These are phyloP conservation scores for Dovyalis caffra DNA, from an alignment of 345 rosid species.

Conservation along the genomic window DNA sequence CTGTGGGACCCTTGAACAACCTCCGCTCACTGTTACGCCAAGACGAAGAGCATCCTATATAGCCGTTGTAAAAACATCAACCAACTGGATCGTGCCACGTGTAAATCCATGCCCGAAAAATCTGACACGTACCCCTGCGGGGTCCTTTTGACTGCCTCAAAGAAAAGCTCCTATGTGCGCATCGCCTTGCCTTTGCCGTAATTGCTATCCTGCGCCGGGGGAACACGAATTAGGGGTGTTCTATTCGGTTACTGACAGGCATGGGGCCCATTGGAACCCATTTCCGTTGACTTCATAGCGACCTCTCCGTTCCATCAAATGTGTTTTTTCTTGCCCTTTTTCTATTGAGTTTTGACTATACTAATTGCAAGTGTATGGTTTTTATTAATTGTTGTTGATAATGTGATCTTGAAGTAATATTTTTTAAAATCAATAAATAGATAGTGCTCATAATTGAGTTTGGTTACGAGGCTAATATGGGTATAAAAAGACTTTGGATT, in stretches of 20 bases:
- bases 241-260: slow-evolving; percentile 11
- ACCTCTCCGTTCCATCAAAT: background rate
- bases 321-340: background rate
- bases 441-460: background rate
- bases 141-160: background rate
- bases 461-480: background rate
- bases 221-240: background rate
- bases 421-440: no score
- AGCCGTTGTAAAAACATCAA: slow-evolving; percentile 16
- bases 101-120: background rate
- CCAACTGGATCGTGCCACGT: slow-evolving; percentile 20
- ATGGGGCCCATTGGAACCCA: slow-evolving; percentile 13
- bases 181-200: background rate
- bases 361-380: no score
- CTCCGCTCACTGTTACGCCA: no score
- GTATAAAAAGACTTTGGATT: background rate
- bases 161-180: background rate
- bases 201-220: slow-evolving; percentile 23
- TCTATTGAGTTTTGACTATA: no score
- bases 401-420: no score
- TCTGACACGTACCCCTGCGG: slow-evolving; percentile 24
- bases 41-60: background rate
- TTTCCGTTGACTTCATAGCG: slow-evolving; percentile 27
- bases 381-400: no score
- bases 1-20: slow-evolving; percentile 19